These are phyloP conservation scores for Brasilioporus rufonigricans DNA, from an alignment of 768 basidiomycete genomes.

Conservation along the genomic window DNA sequence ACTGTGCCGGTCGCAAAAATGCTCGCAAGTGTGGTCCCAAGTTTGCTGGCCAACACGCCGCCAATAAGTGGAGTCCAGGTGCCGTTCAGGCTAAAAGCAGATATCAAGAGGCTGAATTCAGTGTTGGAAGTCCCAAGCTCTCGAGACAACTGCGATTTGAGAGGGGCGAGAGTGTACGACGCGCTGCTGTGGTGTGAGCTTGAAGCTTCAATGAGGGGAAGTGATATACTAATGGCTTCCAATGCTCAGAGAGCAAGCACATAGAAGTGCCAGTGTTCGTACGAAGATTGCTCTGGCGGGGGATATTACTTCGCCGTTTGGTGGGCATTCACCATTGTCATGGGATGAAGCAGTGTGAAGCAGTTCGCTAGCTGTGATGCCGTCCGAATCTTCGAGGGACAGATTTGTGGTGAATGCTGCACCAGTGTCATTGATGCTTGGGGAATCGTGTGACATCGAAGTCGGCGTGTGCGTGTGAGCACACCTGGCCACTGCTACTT, in stretches of 20 bases:
- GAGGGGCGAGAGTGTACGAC: constrained; percentile 71
- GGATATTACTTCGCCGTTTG: constrained; percentile 15
- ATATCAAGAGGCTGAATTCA: constrained; percentile 74
- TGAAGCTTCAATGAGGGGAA: not conserved
- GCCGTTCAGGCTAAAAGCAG: constrained; percentile 72
- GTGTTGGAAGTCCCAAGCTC: constrained; percentile 76
- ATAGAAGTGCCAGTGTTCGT: constrained; percentile 59
- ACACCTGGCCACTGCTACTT: not conserved
- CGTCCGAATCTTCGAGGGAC: not conserved
- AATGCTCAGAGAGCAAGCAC: constrained; percentile 70
- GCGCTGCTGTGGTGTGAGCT: constrained; percentile 42
- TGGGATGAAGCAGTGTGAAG: not conserved
- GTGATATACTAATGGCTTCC: constrained; percentile 71
- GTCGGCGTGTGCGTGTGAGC: constrained; percentile 1
- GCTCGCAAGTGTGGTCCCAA: constrained; percentile 70
- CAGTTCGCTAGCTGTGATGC: not conserved
- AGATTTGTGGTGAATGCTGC: not conserved
- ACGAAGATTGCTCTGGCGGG: constrained; percentile 45
- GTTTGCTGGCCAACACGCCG: constrained; percentile 63
- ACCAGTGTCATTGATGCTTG: not conserved
- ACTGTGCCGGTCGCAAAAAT: constrained; percentile 76
- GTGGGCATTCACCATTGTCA: not conserved
- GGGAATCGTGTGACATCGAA: constrained; percentile 1
- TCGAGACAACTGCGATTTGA: constrained; percentile 65
- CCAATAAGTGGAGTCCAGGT: constrained; percentile 79